Evolutionary conservation across 495 filamentous ascomycete species (phyloP), one percentile per base, ranked within the genome.

Genomic region (Tuber indicum): DNA sequence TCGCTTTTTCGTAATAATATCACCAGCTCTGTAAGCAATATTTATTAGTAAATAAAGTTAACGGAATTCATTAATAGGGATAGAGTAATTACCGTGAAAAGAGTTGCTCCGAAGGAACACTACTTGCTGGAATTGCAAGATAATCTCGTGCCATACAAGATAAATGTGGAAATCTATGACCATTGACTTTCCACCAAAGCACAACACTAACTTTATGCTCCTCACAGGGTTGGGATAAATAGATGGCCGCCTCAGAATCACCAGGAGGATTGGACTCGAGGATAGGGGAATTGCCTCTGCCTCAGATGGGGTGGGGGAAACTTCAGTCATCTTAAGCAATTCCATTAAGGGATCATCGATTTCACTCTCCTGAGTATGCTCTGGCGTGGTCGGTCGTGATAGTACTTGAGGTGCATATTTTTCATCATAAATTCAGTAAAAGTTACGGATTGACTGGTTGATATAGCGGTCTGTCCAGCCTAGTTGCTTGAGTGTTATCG

Each of bases 91-190:
- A 45, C 44, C 9, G 44, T 0, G 66, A 76, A 23, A 76, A 76
- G 14, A 76, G 69, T 6, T 41, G n/a, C n/a, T 76, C 75, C 5
- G 75, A 42, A 17, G 75, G 71, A 46, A 76, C 44, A 45, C 70
- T 76, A n/a, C 71, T 76, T 0, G 70, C 75, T 32, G 75, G 75
- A 58, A 76, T 66, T 14, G 14, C 43, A 23, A 76, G 75, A 42
- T 76, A 74, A 74, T 76, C 75, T 73, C 75, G 3, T 32, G 75
- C 75, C 75, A 76, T 76, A 39, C 58, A 62, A 58, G 71, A 43
- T 58, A 76, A 46, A 58, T 58, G 12, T 42, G 45, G 75, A 43
- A 46, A 76, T 26, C 71, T 8, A 74, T 16, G 44, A 1, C 23
- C 23, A 45, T 76, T 58, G 0, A 72, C n/a, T 6, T 72, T 36